Evolutionary conservation across 345 rosid genomes (phyloP).

Genomic region (Lepidium sativum): DNA sequence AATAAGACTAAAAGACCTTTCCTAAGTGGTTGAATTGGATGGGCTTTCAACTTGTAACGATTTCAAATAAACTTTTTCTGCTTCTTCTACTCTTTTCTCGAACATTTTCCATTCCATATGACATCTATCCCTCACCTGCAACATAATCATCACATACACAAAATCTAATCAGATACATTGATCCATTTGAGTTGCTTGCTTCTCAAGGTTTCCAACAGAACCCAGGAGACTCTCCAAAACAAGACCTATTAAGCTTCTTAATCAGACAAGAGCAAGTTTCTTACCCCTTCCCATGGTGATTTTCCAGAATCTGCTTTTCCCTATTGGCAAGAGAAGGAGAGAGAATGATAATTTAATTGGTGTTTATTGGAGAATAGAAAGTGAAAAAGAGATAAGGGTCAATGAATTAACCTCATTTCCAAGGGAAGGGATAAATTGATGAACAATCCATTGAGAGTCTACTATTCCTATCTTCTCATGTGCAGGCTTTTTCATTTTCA

Average conservation of each 20-base stretch:
- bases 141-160: neutral
- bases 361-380: neutral
- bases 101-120: slow-evolving; percentile 67
- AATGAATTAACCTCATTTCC: slow-evolving; percentile 54
- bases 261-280: slow-evolving; percentile 16
- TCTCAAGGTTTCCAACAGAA: neutral
- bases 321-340: slow-evolving; percentile 27
- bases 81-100: slow-evolving; percentile 51
- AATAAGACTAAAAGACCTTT: neutral
- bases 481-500: slow-evolving; percentile 55
- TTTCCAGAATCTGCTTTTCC: slow-evolving; percentile 48
- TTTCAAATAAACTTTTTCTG: slow-evolving; percentile 48
- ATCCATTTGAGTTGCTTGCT: neutral
- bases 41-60: slow-evolving; percentile 14
- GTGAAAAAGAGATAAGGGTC: neutral
- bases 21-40: slow-evolving; percentile 27
- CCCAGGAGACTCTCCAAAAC: neutral
- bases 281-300: slow-evolving; percentile 83
- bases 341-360: neutral
- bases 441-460: slow-evolving; percentile 95
- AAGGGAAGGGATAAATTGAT: slow-evolving; percentile 83
- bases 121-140: slow-evolving; percentile 75
- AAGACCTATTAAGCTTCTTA: neutral
- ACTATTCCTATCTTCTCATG: slow-evolving; percentile 89
- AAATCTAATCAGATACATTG: neutral